Base-by-base conservation (phyloP, 176 grass and related monocot genomes). In the Pontederia paniculata region DNA sequence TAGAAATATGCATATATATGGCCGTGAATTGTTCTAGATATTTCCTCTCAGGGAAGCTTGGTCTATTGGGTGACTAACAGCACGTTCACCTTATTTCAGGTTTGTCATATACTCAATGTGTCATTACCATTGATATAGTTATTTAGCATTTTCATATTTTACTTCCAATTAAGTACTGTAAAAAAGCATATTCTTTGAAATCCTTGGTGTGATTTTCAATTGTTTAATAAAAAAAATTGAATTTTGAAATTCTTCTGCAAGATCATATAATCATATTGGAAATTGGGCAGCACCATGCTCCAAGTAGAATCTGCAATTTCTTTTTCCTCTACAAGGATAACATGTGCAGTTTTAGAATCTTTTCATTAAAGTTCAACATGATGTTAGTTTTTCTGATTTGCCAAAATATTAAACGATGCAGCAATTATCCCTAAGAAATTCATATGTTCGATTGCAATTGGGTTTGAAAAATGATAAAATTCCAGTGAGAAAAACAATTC, bases 11-110 rank as follows among this genome's bases (percentile, higher is more conserved):
- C 28, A 37, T 37, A 37, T 37, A 37, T 37, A 37, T n/a, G n/a
- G 28, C 7, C 28, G 7, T 37, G 28, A 37, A 37, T 37, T 37
- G 28, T 37, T 37, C 28, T 37, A 37, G 28, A 37, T 37, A 1
- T n/a, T n/a, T n/a, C n/a, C n/a, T n/a, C n/a, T n/a, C 85, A 96
- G 91, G 90, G 91, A 16, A 74, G 58, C 76, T 71, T 87, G 57
- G 74, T 96, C 17, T 96, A 96, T 68, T 96, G 91, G 91, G 69
- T 70, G 54, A 96, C 85, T 79, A 96, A 89, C 70, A 67, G 82
- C 73, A 78, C 79, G 62, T 60, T 89, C 66, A 78, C 64, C 57
- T 73, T 96, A 68, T 70, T 83, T 78, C 85, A 89, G 82, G 85
- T 89, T 69, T 45, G 58, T 58, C 9, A 2, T 20, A 53, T 3